These are phyloP conservation scores for Herpetomonas samuelpessoai DNA, from an alignment of 208 protist genomes.

Conservation along the genomic window DNA sequence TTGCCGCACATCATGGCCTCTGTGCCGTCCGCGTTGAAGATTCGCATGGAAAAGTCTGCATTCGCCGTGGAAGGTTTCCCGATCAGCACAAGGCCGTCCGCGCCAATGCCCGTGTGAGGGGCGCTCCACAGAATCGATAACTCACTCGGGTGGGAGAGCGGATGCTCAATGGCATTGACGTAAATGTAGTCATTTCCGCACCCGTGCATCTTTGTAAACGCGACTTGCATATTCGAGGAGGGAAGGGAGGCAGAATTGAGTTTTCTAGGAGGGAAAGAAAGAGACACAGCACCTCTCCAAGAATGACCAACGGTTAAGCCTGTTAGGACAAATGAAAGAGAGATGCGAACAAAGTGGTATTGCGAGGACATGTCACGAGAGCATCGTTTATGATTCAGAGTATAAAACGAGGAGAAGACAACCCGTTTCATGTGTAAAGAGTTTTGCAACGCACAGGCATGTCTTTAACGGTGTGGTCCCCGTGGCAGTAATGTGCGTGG, in stretches of 20 bases:
- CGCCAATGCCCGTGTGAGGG: slow-evolving; percentile 6
- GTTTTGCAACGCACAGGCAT: too few species aligned
- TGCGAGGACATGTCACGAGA: too few species aligned
- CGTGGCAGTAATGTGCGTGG: too few species aligned
- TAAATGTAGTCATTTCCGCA: slow-evolving; percentile 10
- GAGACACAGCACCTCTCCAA: neutral
- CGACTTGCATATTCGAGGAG: neutral
- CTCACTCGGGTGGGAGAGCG: neutral
- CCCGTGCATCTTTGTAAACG: slow-evolving; percentile 12
- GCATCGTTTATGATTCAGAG: too few species aligned
- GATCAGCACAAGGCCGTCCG: slow-evolving; percentile 12
- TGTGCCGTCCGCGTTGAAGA: slow-evolving; percentile 11
- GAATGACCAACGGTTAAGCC: too few species aligned
- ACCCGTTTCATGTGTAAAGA: too few species aligned
- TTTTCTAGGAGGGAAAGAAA: slow-evolving; percentile 6
- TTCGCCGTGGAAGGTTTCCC: neutral
- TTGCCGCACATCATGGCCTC: slow-evolving; percentile 12
- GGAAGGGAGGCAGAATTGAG: slow-evolving; percentile 8
- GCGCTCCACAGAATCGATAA: slow-evolving; percentile 8
- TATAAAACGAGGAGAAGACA: too few species aligned
- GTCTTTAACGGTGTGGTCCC: too few species aligned
- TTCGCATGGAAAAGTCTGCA: slow-evolving; percentile 14
- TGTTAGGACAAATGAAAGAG: too few species aligned
- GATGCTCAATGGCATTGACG: neutral
- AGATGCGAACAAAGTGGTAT: too few species aligned